Base-by-base conservation (phyloP, 129 eudicot genomes). In the Lonicera japonica region DNA sequence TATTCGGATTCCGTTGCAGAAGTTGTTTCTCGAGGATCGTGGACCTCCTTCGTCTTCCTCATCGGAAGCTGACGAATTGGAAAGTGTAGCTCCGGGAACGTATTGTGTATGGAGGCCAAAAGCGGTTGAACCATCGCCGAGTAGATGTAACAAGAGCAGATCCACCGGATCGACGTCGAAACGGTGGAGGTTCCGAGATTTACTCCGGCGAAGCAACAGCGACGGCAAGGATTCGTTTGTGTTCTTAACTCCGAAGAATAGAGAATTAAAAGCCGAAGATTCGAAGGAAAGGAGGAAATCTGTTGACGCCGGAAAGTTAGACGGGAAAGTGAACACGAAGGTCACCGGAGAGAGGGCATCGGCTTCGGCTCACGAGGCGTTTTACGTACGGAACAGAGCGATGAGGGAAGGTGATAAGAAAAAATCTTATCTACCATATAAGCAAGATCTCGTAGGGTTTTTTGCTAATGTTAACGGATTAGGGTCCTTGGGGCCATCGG, bases 71-170 rank as follows among this genome's bases (percentile, higher is more conserved):
- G 94, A 77, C 1, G 94, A 82, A 21, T 41, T 77, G 54, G 96
- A 89, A 64, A 38, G 64, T 8, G 54, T 85, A 58, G 73, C 83
- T n/a, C 61, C 80, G 10, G 94, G 76, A 11, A 63, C 73, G 15
- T 88, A 77, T 67, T 88, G 96, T 61, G 85, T 82, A 0, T 88
- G 96, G 94, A 74, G 69, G 67, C 79, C 82, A 18, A 88, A 71
- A 38, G 53, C 4, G 20, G 83, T 70, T 7, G 55, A 38, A 41
- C 43, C 70, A 15, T 68, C 84, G 3, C 81, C 83, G 20, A 61
- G 63, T 15, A 65, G 19, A 12, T 61, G 86, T 39, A 83, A 79
- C 54, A 87, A 87, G 80, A 87, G 88, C 71, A 78, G 64, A 24
- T 87, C 88, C 0, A 87, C 95, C 15, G 92, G 91, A 65, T 83